Evolutionary conservation across 2,329 filamentous ascomycete species (phyloP).

Genomic region (Escovopsis weberi): DNA sequence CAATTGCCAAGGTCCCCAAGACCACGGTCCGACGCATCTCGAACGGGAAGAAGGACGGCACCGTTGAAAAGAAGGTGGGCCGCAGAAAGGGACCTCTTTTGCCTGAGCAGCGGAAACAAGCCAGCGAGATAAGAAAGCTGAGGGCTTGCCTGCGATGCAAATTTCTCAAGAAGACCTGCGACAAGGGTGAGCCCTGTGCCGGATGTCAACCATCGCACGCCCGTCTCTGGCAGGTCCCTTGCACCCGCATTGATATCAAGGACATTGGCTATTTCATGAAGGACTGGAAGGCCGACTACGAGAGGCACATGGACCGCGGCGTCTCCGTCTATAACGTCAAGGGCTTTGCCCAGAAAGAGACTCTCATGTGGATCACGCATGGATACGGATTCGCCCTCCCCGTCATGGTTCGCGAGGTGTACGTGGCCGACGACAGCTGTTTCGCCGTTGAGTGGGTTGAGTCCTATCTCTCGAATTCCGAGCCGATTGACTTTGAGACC

Average conservation of each 20-base stretch:
- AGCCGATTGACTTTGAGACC: slow-evolving; percentile 69
- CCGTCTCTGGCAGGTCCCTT: slow-evolving; percentile 91
- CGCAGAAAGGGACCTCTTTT: slow-evolving; percentile 78
- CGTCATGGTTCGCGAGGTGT: slow-evolving; percentile 87
- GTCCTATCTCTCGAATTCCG: slow-evolving; percentile 50
- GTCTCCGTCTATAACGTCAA: slow-evolving; percentile 94
- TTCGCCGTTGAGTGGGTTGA: slow-evolving; percentile 93
- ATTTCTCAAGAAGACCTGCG: slow-evolving; percentile 97
- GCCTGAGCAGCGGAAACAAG: slow-evolving; percentile 90
- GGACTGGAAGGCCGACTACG: slow-evolving; percentile 96
- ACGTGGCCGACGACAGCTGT: slow-evolving; percentile 79
- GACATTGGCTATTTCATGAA: slow-evolving; percentile 98
- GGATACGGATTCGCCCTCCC: slow-evolving; percentile 89
- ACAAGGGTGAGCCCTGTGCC: slow-evolving; percentile 91
- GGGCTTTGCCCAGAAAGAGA: slow-evolving; percentile 55
- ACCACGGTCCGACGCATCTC: slow-evolving; percentile 68
- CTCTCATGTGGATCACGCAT: slow-evolving; percentile 81
- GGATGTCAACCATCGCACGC: slow-evolving; percentile 94
- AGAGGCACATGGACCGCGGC: slow-evolving; percentile 72
- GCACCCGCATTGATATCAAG: slow-evolving; percentile 96
- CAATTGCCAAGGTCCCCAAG: slow-evolving; percentile 67
- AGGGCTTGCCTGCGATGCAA: slow-evolving; percentile 91
- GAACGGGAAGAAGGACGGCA: slow-evolving; percentile 63
- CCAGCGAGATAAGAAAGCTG: slow-evolving; percentile 90
- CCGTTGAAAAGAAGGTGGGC: slow-evolving; percentile 80